Evolutionary conservation across 2,329 filamentous ascomycete species (phyloP).

Genomic region (Aspergillus sp.): DNA sequence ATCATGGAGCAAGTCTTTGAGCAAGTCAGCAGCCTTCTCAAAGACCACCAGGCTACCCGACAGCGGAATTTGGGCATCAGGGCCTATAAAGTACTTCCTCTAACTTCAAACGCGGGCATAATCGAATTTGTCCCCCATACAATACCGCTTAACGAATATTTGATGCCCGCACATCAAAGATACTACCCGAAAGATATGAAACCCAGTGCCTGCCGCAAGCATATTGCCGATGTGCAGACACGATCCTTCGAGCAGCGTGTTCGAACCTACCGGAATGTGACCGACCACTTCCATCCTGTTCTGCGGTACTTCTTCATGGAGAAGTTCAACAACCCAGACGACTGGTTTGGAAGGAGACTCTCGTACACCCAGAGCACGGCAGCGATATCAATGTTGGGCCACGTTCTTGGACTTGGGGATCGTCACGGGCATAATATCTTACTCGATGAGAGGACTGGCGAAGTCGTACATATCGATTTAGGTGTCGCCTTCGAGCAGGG

Average conservation of each 20-base stretch:
- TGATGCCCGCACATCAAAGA: slow-evolving; percentile 83
- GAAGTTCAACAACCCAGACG: slow-evolving; percentile 86
- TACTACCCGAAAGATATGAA: slow-evolving; percentile 86
- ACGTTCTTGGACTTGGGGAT: slow-evolving; percentile 89
- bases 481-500: slow-evolving; percentile 97
- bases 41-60: slow-evolving; percentile 80
- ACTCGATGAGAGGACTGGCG: slow-evolving; percentile 82
- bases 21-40: slow-evolving; percentile 86
- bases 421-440: slow-evolving; percentile 96
- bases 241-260: slow-evolving; percentile 70
- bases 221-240: slow-evolving; percentile 71
- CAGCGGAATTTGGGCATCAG: slow-evolving; percentile 87
- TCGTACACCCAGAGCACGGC: slow-evolving; percentile 93
- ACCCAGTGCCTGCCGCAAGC: slow-evolving; percentile 71
- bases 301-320: slow-evolving; percentile 98
- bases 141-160: slow-evolving; percentile 84
- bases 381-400: slow-evolving; percentile 90
- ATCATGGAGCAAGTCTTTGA: slow-evolving; percentile 99
- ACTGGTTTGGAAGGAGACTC: slow-evolving; percentile 87
- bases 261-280: slow-evolving; percentile 73
- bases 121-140: slow-evolving; percentile 98
- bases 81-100: slow-evolving; percentile 93
- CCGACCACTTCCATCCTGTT: slow-evolving; percentile 82
- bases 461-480: slow-evolving; percentile 95
- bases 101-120: slow-evolving; percentile 80